These are phyloP conservation scores for Acanthochlamys bracteata DNA, from an alignment of 106 monocot species.

Conservation along the genomic window DNA sequence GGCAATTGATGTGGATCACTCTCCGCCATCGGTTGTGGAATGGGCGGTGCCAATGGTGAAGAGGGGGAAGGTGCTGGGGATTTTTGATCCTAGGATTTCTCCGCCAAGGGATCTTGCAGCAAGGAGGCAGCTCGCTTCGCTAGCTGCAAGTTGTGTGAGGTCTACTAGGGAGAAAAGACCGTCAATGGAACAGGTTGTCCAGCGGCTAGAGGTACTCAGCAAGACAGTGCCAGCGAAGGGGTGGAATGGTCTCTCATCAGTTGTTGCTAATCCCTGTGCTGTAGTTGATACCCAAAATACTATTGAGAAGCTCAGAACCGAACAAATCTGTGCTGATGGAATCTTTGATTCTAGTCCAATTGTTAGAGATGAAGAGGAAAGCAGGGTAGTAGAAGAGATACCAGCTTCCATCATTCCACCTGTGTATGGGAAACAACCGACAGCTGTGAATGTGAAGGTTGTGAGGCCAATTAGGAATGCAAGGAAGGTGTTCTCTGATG, in stretches of 20 bases:
- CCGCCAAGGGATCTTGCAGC: constrained; percentile 43
- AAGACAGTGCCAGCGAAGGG: constrained; percentile 29
- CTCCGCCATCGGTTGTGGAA: constrained; percentile 83
- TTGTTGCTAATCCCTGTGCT: constrained; percentile 58
- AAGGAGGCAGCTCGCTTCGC: constrained; percentile 39
- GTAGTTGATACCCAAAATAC: constrained; percentile 45
- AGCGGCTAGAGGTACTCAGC: constrained; percentile 43
- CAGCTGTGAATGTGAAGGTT: constrained; percentile 9
- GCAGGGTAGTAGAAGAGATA: constrained; percentile 6
- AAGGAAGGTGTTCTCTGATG: constrained; percentile 21
- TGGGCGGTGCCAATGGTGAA: constrained; percentile 84
- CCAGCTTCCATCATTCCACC: neutral
- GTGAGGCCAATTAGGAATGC: constrained; percentile 28
- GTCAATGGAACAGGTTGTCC: constrained; percentile 70
- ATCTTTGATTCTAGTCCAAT: constrained; percentile 3
- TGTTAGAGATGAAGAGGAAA: constrained; percentile 1
- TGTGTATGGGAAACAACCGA: constrained; percentile 6
- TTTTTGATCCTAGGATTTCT: constrained; percentile 62
- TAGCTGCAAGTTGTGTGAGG: constrained; percentile 77
- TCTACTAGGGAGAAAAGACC: constrained; percentile 55
- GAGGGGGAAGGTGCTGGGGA: constrained; percentile 56
- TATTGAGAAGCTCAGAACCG: neutral
- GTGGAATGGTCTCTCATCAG: constrained; percentile 45
- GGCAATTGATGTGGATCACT: constrained; percentile 85
- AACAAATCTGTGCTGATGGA: neutral